Conservation (phyloP, 2,329 filamentous ascomycete species). For the Hyphodiscus sp. region DNA sequence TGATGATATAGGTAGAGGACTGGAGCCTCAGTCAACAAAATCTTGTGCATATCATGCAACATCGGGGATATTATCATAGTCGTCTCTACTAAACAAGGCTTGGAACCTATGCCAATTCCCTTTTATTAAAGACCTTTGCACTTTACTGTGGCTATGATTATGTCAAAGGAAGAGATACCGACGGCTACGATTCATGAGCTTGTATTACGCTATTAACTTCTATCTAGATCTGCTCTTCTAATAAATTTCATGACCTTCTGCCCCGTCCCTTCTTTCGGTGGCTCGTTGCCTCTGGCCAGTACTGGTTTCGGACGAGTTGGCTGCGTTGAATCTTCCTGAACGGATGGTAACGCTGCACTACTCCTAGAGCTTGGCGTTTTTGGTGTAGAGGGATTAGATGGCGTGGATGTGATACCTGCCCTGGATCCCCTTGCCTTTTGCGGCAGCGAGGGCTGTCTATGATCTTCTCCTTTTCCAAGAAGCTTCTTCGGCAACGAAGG, state of each 20-base stretch:
- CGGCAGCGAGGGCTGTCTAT: conserved; percentile 21
- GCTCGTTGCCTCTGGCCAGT: neutral
- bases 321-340: conserved; percentile 14
- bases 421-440: conserved; percentile 12
- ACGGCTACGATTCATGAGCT: no score
- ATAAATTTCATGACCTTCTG: conserved; percentile 17
- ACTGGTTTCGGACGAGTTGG: conserved; percentile 8
- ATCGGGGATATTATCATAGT: no score
- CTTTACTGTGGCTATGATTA: no score
- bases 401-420: conserved; percentile 1
- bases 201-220: conserved; percentile 7
- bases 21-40: no score
- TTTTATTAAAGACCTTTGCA: no score
- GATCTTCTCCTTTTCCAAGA: conserved; percentile 23
- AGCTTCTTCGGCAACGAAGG: conserved; percentile 20
- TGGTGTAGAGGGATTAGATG: conserved; percentile 2
- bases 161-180: no score
- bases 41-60: no score
- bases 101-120: no score
- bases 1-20: no score
- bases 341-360: conserved; percentile 2
- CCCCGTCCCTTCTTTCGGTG: conserved; percentile 12
- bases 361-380: conserved; percentile 5
- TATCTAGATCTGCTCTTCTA: conserved; percentile 25
- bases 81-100: no score